phyloP scores from a whole-genome alignment of 768 basidiomycete species.

The Neoboletus subvelutipes region DNA sequence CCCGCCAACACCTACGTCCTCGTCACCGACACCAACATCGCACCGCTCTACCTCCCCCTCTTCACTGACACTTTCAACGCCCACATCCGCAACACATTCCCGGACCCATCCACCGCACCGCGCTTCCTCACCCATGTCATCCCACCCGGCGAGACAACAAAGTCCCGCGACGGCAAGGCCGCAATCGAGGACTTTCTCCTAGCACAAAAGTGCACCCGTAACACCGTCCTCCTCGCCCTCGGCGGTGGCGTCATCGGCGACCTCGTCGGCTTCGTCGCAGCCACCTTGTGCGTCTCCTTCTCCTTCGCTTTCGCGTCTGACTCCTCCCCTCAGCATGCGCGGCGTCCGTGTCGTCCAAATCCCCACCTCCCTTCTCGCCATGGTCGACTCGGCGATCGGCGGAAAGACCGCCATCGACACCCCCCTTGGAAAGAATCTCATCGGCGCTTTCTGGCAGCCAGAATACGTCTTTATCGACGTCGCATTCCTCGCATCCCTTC shows the following conservation, averaged over 20 bases:
- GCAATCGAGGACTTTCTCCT: constrained; percentile 92
- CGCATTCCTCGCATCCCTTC: constrained; percentile 92
- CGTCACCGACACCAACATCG: constrained; percentile 90
- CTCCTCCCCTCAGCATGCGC: constrained; percentile 73
- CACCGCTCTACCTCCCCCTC: constrained; percentile 67
- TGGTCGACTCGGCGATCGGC: constrained; percentile 98
- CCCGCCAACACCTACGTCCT: constrained; percentile 87
- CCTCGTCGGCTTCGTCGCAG: constrained; percentile 93
- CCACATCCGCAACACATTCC: constrained; percentile 29
- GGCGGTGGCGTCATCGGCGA: constrained; percentile 99
- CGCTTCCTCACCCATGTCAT: constrained; percentile 79
- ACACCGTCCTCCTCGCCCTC: constrained; percentile 89
- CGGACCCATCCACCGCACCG: constrained; percentile 37
- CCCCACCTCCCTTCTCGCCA: constrained; percentile 93
- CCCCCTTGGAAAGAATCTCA: constrained; percentile 95
- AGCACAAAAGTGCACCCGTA: constrained; percentile 83
- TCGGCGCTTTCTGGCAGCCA: constrained; percentile 99
- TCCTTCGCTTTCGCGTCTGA: not conserved
- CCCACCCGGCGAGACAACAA: constrained; percentile 89
- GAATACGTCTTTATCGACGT: constrained; percentile 97
- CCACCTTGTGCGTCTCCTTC: constrained; percentile 75
- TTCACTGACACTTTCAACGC: constrained; percentile 66
- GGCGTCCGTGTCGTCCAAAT: constrained; percentile 95
- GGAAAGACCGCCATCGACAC: constrained; percentile 99
- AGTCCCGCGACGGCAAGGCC: constrained; percentile 89